Evolutionary conservation across 225 moss, liverwort and hornwort genomes (phyloP).

Genomic region (Sphagnum tenellum): DNA sequence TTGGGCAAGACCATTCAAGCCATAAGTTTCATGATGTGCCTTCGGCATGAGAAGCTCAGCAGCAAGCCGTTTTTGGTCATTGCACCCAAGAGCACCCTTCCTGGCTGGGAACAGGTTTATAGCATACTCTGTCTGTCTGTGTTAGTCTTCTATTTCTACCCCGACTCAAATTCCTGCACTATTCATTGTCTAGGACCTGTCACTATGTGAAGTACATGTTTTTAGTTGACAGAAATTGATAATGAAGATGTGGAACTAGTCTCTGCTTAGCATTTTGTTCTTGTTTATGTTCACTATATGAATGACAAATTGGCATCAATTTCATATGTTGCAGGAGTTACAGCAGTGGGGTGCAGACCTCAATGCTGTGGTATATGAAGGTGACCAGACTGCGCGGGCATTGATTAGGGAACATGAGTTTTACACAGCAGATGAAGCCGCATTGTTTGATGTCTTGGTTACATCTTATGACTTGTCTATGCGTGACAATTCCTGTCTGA

Average conservation of each 20-base stretch:
- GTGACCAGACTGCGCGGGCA: slow-evolving; percentile 63
- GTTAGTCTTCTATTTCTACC: too few relatives aligned
- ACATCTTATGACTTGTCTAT: slow-evolving; percentile 76
- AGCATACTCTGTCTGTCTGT: too few relatives aligned
- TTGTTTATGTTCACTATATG: too few relatives aligned
- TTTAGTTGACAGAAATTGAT: too few relatives aligned
- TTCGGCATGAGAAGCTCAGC: slow-evolving; percentile 58
- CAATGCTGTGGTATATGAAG: slow-evolving; percentile 65
- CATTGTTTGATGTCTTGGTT: slow-evolving; percentile 74
- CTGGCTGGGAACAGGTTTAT: slow-evolving; percentile 80
- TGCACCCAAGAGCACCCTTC: slow-evolving; percentile 74
- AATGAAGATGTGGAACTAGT: too few relatives aligned
- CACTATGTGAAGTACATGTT: too few relatives aligned
- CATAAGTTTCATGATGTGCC: slow-evolving; percentile 63
- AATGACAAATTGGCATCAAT: too few relatives aligned
- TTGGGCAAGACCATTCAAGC: slow-evolving; percentile 89
- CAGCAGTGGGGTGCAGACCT: slow-evolving; percentile 56
- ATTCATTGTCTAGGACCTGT: too few relatives aligned
- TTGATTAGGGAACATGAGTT: slow-evolving; percentile 65
- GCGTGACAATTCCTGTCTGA: slow-evolving; percentile 44
- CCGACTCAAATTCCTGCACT: too few relatives aligned
- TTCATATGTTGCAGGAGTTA: slow-evolving; percentile 44
- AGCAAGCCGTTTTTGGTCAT: slow-evolving; percentile 68
- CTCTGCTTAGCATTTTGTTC: too few relatives aligned
- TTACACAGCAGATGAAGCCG: slow-evolving; percentile 23